phyloP scores from a whole-genome alignment of 495 filamentous ascomycete species.

The Acidiella bohemica region DNA sequence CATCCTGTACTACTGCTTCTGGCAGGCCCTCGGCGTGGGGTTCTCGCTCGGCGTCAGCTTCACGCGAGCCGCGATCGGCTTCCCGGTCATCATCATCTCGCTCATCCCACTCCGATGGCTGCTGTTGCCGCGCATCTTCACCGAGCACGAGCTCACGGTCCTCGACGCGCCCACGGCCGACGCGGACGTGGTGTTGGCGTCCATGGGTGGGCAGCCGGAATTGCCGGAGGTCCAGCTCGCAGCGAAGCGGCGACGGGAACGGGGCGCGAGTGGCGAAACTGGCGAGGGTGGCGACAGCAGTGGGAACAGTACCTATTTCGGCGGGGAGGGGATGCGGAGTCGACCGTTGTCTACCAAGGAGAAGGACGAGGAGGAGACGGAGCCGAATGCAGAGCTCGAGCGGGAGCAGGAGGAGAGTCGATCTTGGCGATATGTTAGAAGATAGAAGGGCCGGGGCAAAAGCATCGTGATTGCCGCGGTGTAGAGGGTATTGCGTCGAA shows the following conservation, averaged over 20 bases:
- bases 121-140: slow-evolving; percentile 59
- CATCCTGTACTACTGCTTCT: slow-evolving; percentile 41
- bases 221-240: slow-evolving; percentile 19
- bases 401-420: no score
- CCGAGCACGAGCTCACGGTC: slow-evolving; percentile 48
- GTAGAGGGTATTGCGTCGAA: no score
- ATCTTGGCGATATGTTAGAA: no score
- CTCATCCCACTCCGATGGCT: slow-evolving; percentile 66
- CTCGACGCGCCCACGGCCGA: slow-evolving; percentile 46
- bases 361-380: slow-evolving; percentile 4
- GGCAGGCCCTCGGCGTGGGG: slow-evolving; percentile 70
- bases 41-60: slow-evolving; percentile 92
- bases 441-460: no score
- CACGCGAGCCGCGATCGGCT: slow-evolving; percentile 84
- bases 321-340: neutral
- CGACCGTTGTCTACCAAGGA: no score
- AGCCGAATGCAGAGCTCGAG: neutral
- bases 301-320: slow-evolving; percentile 4
- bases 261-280: slow-evolving; percentile 5
- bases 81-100: slow-evolving; percentile 72
- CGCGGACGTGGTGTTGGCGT: slow-evolving; percentile 21
- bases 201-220: slow-evolving; percentile 25
- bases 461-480: no score
- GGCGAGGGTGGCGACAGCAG: slow-evolving; percentile 4
- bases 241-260: slow-evolving; percentile 9